Evolutionary conservation across 2,329 filamentous ascomycete genomes (phyloP).

Genomic region (Catunica adiposa): DNA sequence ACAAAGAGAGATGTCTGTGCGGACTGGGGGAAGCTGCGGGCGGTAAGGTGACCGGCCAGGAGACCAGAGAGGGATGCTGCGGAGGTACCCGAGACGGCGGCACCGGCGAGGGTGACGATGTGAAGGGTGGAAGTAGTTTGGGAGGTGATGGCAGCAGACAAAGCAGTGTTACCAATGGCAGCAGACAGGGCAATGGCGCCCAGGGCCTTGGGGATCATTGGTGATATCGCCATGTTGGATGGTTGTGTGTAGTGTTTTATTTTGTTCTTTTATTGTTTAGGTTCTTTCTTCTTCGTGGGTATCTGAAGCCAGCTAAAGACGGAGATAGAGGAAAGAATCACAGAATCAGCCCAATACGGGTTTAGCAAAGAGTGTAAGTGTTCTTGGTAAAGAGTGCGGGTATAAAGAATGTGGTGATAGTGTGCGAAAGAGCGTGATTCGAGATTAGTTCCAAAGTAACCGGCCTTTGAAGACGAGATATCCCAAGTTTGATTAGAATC

Average conservation of each 20-base stretch:
- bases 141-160: conserved; percentile 8
- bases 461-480: conserved; percentile 6
- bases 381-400: conserved; percentile 1
- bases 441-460: conserved; percentile 9
- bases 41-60: conserved; percentile 1
- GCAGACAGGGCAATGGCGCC: conserved; percentile 9
- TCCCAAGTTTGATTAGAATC: conserved; percentile 7
- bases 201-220: conserved; percentile 5
- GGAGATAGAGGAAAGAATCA: conserved; percentile 4
- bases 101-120: conserved; percentile 8
- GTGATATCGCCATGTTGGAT: conserved; percentile 8
- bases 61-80: conserved; percentile 7
- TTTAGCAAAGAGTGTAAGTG: background rate
- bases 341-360: conserved; percentile 4
- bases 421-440: conserved; percentile 10
- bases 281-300: background rate
- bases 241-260: background rate
- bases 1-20: conserved; percentile 8
- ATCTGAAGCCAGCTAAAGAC: conserved; percentile 3
- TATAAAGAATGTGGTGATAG: background rate
- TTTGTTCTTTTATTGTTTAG: background rate
- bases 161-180: conserved; percentile 6
- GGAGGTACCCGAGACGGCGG: conserved; percentile 9
- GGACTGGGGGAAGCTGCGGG: background rate
- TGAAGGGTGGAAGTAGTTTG: conserved; percentile 12